Evolutionary conservation across 2,329 filamentous ascomycete species (phyloP).

Genomic region (Elsinoe batatas): DNA sequence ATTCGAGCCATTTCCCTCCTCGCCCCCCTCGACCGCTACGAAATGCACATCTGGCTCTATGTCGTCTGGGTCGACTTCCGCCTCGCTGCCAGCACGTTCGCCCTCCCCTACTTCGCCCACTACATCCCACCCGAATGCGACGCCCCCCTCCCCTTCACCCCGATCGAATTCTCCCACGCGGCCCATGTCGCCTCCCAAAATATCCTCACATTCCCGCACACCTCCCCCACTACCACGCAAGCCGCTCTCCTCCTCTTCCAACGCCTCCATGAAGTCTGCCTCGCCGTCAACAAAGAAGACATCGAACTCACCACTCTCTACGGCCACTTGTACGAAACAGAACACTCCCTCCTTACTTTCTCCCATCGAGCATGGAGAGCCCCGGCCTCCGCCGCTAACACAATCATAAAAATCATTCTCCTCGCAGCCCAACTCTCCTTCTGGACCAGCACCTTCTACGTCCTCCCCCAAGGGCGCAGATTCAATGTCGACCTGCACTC

Average conservation of each 20-base stretch:
- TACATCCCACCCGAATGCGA: not conserved
- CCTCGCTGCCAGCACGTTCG: not conserved
- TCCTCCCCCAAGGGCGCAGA: not conserved
- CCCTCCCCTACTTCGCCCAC: not conserved
- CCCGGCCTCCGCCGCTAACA: not conserved
- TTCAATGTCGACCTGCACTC: conserved; percentile 5
- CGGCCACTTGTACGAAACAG: not conserved
- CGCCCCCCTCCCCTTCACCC: not conserved
- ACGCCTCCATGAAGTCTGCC: not conserved
- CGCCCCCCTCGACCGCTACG: not conserved
- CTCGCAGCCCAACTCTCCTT: not conserved
- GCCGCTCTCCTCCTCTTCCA: not conserved
- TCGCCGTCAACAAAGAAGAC: not conserved
- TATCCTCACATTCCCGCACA: not conserved
- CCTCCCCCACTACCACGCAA: not conserved
- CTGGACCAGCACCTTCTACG: conserved; percentile 9
- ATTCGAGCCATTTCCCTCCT: not conserved
- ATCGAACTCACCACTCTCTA: not conserved
- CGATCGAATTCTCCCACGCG: not conserved
- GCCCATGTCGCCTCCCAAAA: not conserved
- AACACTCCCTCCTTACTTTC: not conserved
- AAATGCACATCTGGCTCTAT: conserved; percentile 8
- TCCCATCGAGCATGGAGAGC: not conserved
- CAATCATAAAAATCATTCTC: not conserved
- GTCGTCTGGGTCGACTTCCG: not conserved